A percentile compares a stretch with the other conserved stretches of the same genome.
These are phyloP conservation scores for Thermochaetoides dissita DNA, from an alignment of 2,329 filamentous ascomycete genomes.

Conservation along the genomic window DNA sequence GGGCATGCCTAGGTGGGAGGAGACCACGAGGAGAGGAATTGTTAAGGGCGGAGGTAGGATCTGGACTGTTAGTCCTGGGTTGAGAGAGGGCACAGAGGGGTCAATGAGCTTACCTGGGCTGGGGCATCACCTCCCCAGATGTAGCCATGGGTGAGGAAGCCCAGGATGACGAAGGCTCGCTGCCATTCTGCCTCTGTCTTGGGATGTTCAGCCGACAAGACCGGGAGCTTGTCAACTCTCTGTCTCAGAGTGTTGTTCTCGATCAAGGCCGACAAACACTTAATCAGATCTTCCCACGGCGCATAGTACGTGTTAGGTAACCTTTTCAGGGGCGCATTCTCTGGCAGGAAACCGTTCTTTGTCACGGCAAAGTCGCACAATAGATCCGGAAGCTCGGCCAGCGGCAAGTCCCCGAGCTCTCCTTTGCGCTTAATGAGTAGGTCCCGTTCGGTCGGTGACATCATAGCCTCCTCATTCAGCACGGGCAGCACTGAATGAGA, in stretches of 20 bases:
- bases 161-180: conserved; percentile 64
- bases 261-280: conserved; percentile 54
- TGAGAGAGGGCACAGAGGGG: not conserved
- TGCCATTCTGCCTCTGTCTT: conserved; percentile 59
- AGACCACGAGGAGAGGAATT: conserved; percentile 60
- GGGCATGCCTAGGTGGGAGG: conserved; percentile 62
- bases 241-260: conserved; percentile 48
- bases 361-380: no score
- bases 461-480: no score
- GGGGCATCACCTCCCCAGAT: conserved; percentile 75
- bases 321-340: conserved; percentile 47
- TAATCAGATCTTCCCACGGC: conserved; percentile 61
- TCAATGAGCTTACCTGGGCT: conserved; percentile 41
- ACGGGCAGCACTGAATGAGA: no score
- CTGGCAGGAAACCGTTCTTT: conserved; percentile 61
- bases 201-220: conserved; percentile 54
- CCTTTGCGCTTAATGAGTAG: no score
- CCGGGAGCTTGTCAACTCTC: conserved; percentile 50
- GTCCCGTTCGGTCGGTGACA: no score
- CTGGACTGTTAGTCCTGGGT: conserved; percentile 22
- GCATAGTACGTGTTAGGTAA: conserved; percentile 62
- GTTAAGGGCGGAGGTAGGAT: conserved; percentile 61
- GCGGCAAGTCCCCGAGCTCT: no score
- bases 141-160: conserved; percentile 71
- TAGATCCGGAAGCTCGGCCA: no score